Base-by-base conservation (phyloP, 2,329 filamentous ascomycete genomes). In the Talaromyces sp. region DNA sequence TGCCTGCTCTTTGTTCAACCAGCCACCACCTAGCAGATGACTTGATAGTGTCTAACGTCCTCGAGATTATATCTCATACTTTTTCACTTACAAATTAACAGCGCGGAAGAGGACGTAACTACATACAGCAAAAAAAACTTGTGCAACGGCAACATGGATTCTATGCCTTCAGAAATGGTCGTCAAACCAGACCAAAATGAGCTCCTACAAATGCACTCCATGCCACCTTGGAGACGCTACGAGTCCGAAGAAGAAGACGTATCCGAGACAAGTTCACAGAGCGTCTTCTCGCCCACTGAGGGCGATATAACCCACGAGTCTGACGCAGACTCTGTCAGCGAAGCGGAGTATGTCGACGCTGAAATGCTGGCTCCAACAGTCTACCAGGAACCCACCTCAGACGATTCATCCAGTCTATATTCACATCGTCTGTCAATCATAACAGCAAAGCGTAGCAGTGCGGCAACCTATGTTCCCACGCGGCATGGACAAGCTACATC, bases 171-270 rank as follows among this genome's bases (percentile, higher is more conserved):
- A 47, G 62, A 52, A 50, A 69, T 56, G 52, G 33, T 22, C n/a
- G n/a, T 19, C 52, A 56, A 67, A 56, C 76, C 77, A 74, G 74
- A 72, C 64, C 68, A 73, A 50, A 60, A 73, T 9, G 65, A 69
- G 39, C 60, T 73, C 9, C 62, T 76, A 24, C 68, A 70, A 54
- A 68, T 77, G 60, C 70, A 72, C 47, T 74, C 66, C 74, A 72
- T 62, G 33, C 65, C 69, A 70, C 39, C 73, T 72, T 74, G 75
- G 54, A 71, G 70, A 47, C 71, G 71, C 33, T 78, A 78, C 66
- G 75, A 78, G 56, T 78, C 76, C 11, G 76, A 78, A 31, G 76
- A 78, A 66, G 76, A 78, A 66, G 75, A 74, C 52, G 70, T 75
- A 7, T 78, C 76, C 13, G 76, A 78, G 66, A 75, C 76, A 1